Percentiles rank a stretch among this genome's conserved stretches.
These are phyloP conservation scores for Aspergillus baeticus DNA, from an alignment of 495 filamentous ascomycete species.

Conservation along the genomic window DNA sequence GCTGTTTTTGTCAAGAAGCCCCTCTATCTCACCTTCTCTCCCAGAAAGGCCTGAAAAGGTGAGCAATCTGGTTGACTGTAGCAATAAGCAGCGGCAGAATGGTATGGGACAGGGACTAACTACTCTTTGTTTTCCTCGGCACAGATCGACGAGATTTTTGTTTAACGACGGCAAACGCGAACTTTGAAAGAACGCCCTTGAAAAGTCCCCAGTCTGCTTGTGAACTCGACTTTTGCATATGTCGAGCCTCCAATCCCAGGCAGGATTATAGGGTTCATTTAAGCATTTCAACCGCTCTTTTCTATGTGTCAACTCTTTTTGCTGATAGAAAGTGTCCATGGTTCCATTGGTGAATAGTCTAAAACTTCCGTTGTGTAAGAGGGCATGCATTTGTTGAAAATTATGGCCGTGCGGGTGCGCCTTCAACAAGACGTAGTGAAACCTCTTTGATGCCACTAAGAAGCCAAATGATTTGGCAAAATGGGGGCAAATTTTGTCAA, in stretches of 20 bases:
- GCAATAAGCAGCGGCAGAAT: neutral
- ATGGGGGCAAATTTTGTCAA: no score
- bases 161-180: neutral
- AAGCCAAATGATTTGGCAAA: no score
- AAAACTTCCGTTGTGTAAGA: neutral
- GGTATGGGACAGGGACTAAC: neutral
- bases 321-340: neutral
- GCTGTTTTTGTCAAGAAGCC: constrained; percentile 2
- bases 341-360: neutral
- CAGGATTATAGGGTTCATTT: neutral
- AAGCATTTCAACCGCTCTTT: neutral
- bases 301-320: neutral
- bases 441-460: no score
- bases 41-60: neutral
- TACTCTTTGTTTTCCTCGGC: no score
- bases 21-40: constrained; percentile 2
- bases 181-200: neutral
- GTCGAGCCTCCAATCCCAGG: neutral
- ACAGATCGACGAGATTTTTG: no score
- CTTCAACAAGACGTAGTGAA: no score
- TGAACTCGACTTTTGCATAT: neutral
- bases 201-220: constrained; percentile 2
- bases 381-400: neutral
- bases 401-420: neutral
- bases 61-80: neutral